Evolutionary conservation across 495 filamentous ascomycete genomes (phyloP).

Genomic region (Hypoxylon intermedium): DNA sequence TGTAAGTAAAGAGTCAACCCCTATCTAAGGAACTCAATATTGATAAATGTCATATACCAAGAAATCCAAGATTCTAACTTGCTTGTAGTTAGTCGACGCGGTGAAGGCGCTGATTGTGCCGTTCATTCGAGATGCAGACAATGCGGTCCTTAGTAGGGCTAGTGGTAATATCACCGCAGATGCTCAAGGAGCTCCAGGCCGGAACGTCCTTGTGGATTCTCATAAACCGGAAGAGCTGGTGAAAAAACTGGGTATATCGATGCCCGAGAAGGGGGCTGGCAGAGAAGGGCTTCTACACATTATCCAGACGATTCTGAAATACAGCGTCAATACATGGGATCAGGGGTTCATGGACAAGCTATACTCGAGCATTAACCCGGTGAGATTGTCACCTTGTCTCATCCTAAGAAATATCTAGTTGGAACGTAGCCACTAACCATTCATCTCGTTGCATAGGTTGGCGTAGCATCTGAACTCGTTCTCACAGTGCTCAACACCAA

Average conservation of each 20-base stretch:
- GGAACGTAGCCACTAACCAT: neutral
- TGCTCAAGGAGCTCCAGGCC: slow-evolving; percentile 47
- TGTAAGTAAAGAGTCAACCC: slow-evolving; percentile 48
- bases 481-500: slow-evolving; percentile 88
- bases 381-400: slow-evolving; percentile 41
- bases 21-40: neutral
- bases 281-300: slow-evolving; percentile 73
- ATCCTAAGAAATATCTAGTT: neutral
- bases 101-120: slow-evolving; percentile 78
- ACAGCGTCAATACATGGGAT: slow-evolving; percentile 96
- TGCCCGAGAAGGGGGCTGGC: slow-evolving; percentile 70
- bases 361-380: slow-evolving; percentile 84
- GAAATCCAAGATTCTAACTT: neutral
- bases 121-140: slow-evolving; percentile 78
- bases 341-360: slow-evolving; percentile 94
- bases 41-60: neutral
- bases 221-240: slow-evolving; percentile 74
- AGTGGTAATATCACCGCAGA: slow-evolving; percentile 59
- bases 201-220: slow-evolving; percentile 72
- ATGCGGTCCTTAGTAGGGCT: slow-evolving; percentile 59
- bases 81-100: slow-evolving; percentile 69
- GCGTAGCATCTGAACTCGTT: slow-evolving; percentile 81
- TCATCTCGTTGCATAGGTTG: slow-evolving; percentile 56
- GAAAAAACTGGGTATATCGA: slow-evolving; percentile 65
- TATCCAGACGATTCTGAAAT: slow-evolving; percentile 71